These are phyloP conservation scores for Peziza echinospora DNA, from an alignment of 495 filamentous ascomycete species.

Conservation along the genomic window DNA sequence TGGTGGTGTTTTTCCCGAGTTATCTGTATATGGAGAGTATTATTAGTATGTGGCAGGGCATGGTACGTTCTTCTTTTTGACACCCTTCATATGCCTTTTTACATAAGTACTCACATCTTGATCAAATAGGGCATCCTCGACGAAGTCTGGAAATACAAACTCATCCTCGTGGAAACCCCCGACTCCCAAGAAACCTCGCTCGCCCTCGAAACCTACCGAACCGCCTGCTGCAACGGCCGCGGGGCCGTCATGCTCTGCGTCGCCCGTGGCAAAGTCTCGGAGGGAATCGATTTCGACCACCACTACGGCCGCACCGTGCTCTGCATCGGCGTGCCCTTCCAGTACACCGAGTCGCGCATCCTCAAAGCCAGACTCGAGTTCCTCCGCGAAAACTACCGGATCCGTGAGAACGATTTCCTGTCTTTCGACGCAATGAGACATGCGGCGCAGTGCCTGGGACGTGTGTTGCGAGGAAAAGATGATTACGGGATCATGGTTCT, in stretches of 20 bases:
- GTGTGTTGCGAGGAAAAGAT: slow-evolving; percentile 88
- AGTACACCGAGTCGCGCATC: slow-evolving; percentile 96
- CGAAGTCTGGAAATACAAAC: slow-evolving; percentile 97
- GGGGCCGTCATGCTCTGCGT: slow-evolving; percentile 86
- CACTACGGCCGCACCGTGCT: slow-evolving; percentile 94
- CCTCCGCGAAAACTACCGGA: slow-evolving; percentile 86
- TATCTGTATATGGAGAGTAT: slow-evolving; percentile 99
- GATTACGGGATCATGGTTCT: slow-evolving; percentile 99
- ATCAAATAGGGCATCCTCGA: slow-evolving; percentile 49
- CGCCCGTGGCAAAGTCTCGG: slow-evolving; percentile 87
- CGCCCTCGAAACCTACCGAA: slow-evolving; percentile 88
- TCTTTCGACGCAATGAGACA: slow-evolving; percentile 99
- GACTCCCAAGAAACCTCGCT: slow-evolving; percentile 93
- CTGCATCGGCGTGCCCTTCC: slow-evolving; percentile 88
- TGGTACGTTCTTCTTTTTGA: slow-evolving; percentile 34
- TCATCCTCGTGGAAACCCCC: slow-evolving; percentile 93
- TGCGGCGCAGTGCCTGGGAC: slow-evolving; percentile 87
- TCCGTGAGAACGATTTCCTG: slow-evolving; percentile 91
- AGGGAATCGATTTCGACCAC: slow-evolving; percentile 98
- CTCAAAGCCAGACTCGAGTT: slow-evolving; percentile 93
- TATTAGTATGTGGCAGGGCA: slow-evolving; percentile 96
- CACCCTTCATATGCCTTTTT: too few relatives aligned
- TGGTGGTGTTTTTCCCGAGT: slow-evolving; percentile 97
- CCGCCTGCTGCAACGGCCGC: slow-evolving; percentile 87
- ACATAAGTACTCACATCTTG: neutral